phyloP scores from a whole-genome alignment of 179 eudicot species.

The Dionaea muscipula region DNA sequence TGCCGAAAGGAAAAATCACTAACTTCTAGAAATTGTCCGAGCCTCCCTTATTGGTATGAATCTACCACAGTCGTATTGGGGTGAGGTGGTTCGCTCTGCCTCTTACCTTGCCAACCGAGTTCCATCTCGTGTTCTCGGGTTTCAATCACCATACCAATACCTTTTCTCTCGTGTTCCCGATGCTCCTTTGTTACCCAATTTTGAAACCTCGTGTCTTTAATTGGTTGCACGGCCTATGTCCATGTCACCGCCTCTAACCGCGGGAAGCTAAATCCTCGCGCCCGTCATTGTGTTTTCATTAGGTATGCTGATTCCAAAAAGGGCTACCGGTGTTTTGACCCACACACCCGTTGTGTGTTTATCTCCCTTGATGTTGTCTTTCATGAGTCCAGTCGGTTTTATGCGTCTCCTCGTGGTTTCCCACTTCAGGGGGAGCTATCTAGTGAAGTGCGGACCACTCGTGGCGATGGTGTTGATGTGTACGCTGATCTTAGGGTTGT shows the following conservation, averaged over 20 bases:
- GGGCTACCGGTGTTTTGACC: slow-evolving; percentile 12
- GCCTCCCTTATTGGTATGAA: slow-evolving; percentile 4
- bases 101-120: slow-evolving; percentile 3
- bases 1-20: slow-evolving; percentile 1
- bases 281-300: slow-evolving; percentile 5
- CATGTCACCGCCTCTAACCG: neutral
- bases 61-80: neutral
- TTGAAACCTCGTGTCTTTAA: slow-evolving; percentile 4
- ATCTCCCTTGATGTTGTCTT: slow-evolving; percentile 9
- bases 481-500: too few relatives aligned
- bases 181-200: slow-evolving; percentile 1
- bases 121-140: slow-evolving; percentile 1
- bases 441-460: too few relatives aligned
- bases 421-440: slow-evolving; percentile 13
- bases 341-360: slow-evolving; percentile 1
- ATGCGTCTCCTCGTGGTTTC: neutral
- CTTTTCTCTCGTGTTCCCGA: neutral
- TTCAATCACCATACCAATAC: slow-evolving; percentile 11
- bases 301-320: slow-evolving; percentile 3
- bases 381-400: slow-evolving; percentile 4
- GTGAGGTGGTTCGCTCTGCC: neutral
- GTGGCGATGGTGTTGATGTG: too few relatives aligned
- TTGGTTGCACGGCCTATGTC: slow-evolving; percentile 11
- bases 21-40: slow-evolving; percentile 1
- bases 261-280: slow-evolving; percentile 10